These are phyloP conservation scores for Yamadazyma ubonensis DNA, from an alignment of 805 yeast species.

Conservation along the genomic window DNA sequence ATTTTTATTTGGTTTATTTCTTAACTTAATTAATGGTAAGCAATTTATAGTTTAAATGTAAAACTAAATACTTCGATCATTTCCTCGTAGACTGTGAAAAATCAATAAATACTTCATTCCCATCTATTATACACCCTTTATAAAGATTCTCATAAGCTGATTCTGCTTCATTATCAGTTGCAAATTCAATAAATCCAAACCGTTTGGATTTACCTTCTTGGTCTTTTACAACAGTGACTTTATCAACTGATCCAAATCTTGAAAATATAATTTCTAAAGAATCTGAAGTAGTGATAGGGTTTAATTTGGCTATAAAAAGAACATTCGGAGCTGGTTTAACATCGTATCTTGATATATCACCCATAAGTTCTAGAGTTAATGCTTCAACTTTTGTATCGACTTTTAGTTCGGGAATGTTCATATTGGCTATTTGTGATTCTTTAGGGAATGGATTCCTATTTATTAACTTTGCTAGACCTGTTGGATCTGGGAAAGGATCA, in stretches of 20 bases:
- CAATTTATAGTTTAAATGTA: not conserved
- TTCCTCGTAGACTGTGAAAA: conserved; percentile 50
- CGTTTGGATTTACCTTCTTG: conserved; percentile 50
- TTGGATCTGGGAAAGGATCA: conserved; percentile 50
- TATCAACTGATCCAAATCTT: conserved; percentile 56
- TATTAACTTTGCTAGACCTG: conserved; percentile 14
- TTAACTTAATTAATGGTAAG: conserved; percentile 5
- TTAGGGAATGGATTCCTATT: conserved; percentile 10
- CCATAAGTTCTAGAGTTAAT: conserved; percentile 59
- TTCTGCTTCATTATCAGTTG: conserved; percentile 50
- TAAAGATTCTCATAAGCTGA: conserved; percentile 63
- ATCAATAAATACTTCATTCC: conserved; percentile 61
- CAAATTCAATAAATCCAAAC: conserved; percentile 65
- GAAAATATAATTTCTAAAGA: conserved; percentile 57
- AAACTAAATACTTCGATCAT: not conserved
- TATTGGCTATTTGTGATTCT: conserved; percentile 15
- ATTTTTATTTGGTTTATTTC: conserved; percentile 3
- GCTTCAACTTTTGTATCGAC: conserved; percentile 50
- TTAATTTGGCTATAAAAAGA: conserved; percentile 61
- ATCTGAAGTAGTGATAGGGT: conserved; percentile 58
- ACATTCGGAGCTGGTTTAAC: conserved; percentile 61
- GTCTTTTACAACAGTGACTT: conserved; percentile 54
- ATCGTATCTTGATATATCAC: conserved; percentile 59
- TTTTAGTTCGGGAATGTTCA: conserved; percentile 15
- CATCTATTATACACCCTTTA: conserved; percentile 58